phyloP scores from a whole-genome alignment of 2,329 filamentous ascomycete genomes.

The Mollisiaceae sp. region DNA sequence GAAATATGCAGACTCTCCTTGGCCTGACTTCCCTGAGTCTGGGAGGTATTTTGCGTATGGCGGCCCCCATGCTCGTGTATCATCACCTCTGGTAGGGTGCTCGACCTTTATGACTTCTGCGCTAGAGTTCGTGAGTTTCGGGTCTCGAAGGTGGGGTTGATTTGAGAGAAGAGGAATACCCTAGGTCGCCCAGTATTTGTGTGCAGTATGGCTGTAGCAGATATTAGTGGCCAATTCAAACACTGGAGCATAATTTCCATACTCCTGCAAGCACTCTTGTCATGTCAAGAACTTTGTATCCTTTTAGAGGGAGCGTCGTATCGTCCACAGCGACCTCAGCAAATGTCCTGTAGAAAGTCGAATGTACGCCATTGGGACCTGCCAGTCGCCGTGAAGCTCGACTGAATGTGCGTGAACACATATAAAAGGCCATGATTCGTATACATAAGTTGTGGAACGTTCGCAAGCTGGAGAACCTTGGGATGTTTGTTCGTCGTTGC shows the following conservation, averaged over 20 bases:
- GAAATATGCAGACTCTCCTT: conserved; percentile 95
- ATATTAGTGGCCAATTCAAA: not conserved
- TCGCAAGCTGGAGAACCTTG: conserved; percentile 17
- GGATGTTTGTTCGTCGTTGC: conserved; percentile 7
- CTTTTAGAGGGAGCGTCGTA: conserved; percentile 73
- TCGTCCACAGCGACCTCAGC: conserved; percentile 35
- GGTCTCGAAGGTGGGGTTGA: conserved; percentile 34
- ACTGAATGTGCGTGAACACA: conserved; percentile 22
- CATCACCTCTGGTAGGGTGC: conserved; percentile 88
- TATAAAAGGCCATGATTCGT: conserved; percentile 26
- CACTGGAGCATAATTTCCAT: conserved; percentile 47
- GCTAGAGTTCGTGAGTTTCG: conserved; percentile 50
- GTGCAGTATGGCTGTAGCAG: conserved; percentile 85
- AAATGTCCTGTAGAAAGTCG: conserved; percentile 27
- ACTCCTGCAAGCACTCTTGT: conserved; percentile 94
- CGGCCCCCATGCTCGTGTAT: conserved; percentile 95
- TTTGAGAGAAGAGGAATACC: conserved; percentile 60
- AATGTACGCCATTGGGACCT: conserved; percentile 28
- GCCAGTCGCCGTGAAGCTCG: conserved; percentile 31
- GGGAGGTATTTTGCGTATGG: conserved; percentile 83
- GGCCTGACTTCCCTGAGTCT: conserved; percentile 63
- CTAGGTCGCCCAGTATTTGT: conserved; percentile 93
- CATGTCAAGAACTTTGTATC: conserved; percentile 93
- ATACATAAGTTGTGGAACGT: conserved; percentile 4
- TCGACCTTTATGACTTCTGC: conserved; percentile 98